Evolutionary conservation across 2,329 filamentous ascomycete species (phyloP).

Genomic region (Alternaria longipes): DNA sequence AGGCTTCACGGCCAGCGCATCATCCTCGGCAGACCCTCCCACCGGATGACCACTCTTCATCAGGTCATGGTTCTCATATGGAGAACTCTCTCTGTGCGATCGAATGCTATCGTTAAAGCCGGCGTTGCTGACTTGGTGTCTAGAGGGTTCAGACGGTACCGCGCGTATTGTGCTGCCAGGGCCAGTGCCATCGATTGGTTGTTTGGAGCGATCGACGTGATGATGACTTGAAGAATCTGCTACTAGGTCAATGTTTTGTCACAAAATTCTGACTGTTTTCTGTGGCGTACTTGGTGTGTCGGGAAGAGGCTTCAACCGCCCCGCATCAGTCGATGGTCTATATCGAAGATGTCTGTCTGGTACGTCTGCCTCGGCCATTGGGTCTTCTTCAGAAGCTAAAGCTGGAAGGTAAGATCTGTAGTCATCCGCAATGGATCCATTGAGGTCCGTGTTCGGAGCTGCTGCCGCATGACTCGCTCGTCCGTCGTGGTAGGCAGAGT

Average conservation of each 20-base stretch:
- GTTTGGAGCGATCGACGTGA: background rate
- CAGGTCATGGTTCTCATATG: constrained; percentile 8
- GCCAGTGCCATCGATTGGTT: background rate
- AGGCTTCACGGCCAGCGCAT: constrained; percentile 8
- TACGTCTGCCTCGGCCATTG: constrained; percentile 52
- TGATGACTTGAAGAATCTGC: constrained; percentile 11
- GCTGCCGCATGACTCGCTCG: constrained; percentile 3
- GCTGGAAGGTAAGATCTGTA: constrained; percentile 33
- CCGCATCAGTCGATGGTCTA: constrained; percentile 16
- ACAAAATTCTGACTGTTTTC: background rate
- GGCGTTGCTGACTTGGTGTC: constrained; percentile 15
- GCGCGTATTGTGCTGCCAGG: constrained; percentile 1
- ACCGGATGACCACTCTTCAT: constrained; percentile 16
- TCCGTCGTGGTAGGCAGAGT: constrained; percentile 19
- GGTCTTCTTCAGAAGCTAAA: constrained; percentile 21
- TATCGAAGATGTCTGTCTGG: constrained; percentile 42
- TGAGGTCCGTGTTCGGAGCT: constrained; percentile 10
- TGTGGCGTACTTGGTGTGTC: constrained; percentile 18
- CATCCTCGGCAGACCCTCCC: background rate
- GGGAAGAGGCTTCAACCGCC: constrained; percentile 13
- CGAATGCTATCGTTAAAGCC: constrained; percentile 21
- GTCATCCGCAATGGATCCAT: constrained; percentile 31
- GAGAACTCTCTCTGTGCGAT: constrained; percentile 8
- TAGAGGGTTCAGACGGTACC: constrained; percentile 6
- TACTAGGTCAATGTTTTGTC: background rate